Conservation (phyloP, 2,329 filamentous ascomycete species). For the Fusarium guadeloupense region DNA sequence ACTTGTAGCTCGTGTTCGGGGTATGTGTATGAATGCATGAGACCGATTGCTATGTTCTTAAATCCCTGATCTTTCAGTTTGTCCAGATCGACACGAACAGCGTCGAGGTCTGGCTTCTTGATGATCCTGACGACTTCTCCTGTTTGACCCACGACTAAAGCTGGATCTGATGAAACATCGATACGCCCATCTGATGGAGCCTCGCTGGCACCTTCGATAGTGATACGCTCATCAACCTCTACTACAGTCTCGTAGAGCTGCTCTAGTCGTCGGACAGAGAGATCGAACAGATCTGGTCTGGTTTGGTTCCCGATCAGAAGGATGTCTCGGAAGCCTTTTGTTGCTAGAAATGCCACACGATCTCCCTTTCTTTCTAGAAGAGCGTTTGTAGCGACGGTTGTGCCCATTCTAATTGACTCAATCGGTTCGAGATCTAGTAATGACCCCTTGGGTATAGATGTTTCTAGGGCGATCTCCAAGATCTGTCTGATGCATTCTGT, state of each 20-base stretch:
- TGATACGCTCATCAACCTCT: conserved; percentile 79
- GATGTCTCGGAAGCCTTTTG: conserved; percentile 77
- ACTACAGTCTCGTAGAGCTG: conserved; percentile 75
- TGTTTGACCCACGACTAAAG: conserved; percentile 73
- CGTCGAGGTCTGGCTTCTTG: conserved; percentile 63
- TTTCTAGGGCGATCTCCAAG: conserved; percentile 47
- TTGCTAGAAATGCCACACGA: conserved; percentile 74
- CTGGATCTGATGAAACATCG: conserved; percentile 52
- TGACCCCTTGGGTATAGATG: conserved; percentile 47
- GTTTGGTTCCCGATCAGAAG: conserved; percentile 78
- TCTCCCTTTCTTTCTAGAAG: conserved; percentile 80
- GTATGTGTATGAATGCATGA: conserved; percentile 75
- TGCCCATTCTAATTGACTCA: conserved; percentile 82
- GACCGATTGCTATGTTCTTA: conserved; percentile 61
- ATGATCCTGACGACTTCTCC: conserved; percentile 76
- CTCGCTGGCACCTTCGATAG: conserved; percentile 77
- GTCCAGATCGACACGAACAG: conserved; percentile 66
- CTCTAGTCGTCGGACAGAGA: conserved; percentile 73
- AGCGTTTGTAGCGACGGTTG: conserved; percentile 80
- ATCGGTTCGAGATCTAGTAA: conserved; percentile 49
- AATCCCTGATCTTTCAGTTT: conserved; percentile 70
- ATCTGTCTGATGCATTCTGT: conserved; percentile 73
- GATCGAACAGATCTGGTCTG: conserved; percentile 76
- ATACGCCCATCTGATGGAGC: conserved; percentile 67
- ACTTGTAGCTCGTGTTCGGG: conserved; percentile 64